phyloP scores from a whole-genome alignment of 139 green algal species.

The Coelastrella sp. region DNA sequence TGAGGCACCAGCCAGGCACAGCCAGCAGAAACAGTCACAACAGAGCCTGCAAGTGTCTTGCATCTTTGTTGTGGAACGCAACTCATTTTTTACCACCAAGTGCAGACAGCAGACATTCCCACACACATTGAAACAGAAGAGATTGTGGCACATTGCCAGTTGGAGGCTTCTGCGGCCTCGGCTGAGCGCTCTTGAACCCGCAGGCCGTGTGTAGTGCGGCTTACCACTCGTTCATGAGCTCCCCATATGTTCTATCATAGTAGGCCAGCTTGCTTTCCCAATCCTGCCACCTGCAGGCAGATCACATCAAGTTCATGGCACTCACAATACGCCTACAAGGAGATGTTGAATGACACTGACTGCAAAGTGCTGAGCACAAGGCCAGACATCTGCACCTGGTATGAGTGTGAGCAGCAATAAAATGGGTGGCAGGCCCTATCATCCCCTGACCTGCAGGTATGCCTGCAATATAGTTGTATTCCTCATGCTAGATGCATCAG shows the following conservation, averaged over 20 bases:
- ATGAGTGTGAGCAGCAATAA: too few relatives aligned
- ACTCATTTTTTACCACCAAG: too few relatives aligned
- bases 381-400: too few relatives aligned
- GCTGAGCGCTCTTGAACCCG: background rate
- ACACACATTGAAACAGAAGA: background rate
- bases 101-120: too few relatives aligned
- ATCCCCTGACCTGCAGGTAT: too few relatives aligned
- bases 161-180: background rate
- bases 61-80: background rate
- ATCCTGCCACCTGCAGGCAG: slow-evolving; percentile 27
- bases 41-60: background rate
- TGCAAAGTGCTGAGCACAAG: too few relatives aligned
- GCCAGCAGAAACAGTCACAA: background rate
- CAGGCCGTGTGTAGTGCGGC: background rate
- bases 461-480: too few relatives aligned
- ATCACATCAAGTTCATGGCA: too few relatives aligned
- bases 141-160: background rate
- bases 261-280: slow-evolving; percentile 65
- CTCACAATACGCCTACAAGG: too few relatives aligned
- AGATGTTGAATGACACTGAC: too few relatives aligned
- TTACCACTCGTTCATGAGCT: slow-evolving; percentile 67
- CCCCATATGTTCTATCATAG: slow-evolving; percentile 63
- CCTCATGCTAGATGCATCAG: too few relatives aligned
- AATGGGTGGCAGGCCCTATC: too few relatives aligned
- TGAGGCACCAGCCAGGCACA: background rate